phyloP scores from a whole-genome alignment of 2,329 filamentous ascomycete species.

The Onygena corvina region DNA sequence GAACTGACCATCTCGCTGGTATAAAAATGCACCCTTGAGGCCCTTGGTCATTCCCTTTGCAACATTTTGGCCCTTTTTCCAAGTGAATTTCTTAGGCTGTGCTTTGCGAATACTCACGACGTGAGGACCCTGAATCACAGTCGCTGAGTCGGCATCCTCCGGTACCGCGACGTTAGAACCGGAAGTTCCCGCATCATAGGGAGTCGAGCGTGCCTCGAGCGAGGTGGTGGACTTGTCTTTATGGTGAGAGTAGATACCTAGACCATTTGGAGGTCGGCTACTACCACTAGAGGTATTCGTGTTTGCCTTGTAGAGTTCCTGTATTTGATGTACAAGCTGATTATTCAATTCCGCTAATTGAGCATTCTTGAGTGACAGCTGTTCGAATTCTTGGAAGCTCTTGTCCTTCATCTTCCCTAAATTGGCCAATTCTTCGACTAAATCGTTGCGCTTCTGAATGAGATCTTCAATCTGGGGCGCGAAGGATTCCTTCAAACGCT shows the following conservation, averaged over 20 bases:
- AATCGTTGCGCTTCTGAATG: constrained; percentile 71
- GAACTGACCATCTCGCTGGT: constrained; percentile 43
- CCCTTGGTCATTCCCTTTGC: constrained; percentile 91
- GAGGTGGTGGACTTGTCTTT: constrained; percentile 41
- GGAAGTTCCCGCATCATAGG: constrained; percentile 44
- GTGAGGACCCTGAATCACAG: constrained; percentile 62
- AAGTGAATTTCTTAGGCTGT: constrained; percentile 93
- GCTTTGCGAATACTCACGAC: constrained; percentile 92
- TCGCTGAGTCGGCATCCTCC: constrained; percentile 53
- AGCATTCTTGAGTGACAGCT: constrained; percentile 83
- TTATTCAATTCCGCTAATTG: constrained; percentile 94
- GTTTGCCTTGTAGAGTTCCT: constrained; percentile 79
- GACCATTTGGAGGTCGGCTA: constrained; percentile 35
- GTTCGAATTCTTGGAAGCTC: constrained; percentile 88
- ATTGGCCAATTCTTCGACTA: constrained; percentile 73
- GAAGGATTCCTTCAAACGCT: constrained; percentile 69
- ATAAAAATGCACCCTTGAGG: constrained; percentile 79
- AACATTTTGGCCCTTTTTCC: constrained; percentile 93
- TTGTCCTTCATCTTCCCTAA: constrained; percentile 80
- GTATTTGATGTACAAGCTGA: constrained; percentile 84
- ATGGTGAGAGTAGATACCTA: constrained; percentile 50
- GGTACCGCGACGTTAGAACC: constrained; percentile 45
- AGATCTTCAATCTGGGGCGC: constrained; percentile 66
- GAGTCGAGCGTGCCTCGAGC: constrained; percentile 31
- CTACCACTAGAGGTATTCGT: constrained; percentile 36